Evolutionary conservation across 164 flowering plant species (phyloP).

Genomic region (Vitis vinifera): ASM3070453v1 NC_081813.1:17582501-17583000

Average conservation of each 20-base stretch:
- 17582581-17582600: neutral
- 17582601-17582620: neutral
- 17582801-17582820: neutral
- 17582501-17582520: too few relatives aligned
- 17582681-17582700: slow-evolving; percentile 85
- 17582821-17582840: too few relatives aligned
- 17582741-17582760: slow-evolving; percentile 93
- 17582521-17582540: too few relatives aligned
- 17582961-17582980: too few relatives aligned
- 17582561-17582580: neutral
- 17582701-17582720: slow-evolving; percentile 91
- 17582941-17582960: neutral
- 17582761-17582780: slow-evolving; percentile 10
- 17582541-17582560: neutral
- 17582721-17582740: slow-evolving; percentile 84
- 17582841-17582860: neutral
- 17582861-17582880: neutral
- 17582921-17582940: neutral
- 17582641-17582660: slow-evolving; percentile 59
- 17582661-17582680: slow-evolving; percentile 79
- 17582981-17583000: too few relatives aligned
- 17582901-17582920: neutral
- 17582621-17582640: neutral
- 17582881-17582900: neutral
- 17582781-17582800: neutral